These are phyloP conservation scores for Mycena galopus DNA, from an alignment of 768 basidiomycete genomes.

Conservation along the genomic window DNA sequence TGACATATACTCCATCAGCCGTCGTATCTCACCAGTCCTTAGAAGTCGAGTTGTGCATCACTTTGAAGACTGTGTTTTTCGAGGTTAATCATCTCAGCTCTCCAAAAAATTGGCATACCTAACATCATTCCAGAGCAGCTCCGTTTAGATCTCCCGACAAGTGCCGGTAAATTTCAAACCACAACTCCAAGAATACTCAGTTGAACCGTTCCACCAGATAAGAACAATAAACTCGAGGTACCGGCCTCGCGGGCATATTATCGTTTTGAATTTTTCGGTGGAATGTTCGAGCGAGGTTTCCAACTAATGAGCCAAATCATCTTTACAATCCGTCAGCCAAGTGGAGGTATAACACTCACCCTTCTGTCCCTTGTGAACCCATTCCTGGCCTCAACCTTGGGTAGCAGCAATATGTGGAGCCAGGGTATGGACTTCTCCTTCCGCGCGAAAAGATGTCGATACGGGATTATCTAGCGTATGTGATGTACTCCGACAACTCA, in stretches of 20 bases:
- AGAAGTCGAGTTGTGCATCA: slow-evolving; percentile 2
- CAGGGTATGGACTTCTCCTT: background rate
- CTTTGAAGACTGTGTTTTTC: slow-evolving; percentile 17
- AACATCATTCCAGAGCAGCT: background rate
- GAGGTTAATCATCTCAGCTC: background rate
- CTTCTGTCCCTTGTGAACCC: slow-evolving; percentile 9
- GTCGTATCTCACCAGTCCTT: background rate
- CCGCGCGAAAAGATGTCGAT: background rate
- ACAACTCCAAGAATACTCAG: too few species aligned
- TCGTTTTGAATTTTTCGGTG: slow-evolving; percentile 1
- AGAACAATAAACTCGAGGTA: background rate
- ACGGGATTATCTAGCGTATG: background rate
- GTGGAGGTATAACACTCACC: slow-evolving; percentile 14
- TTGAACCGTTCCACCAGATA: slow-evolving; percentile 1
- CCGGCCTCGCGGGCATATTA: background rate
- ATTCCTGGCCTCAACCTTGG: background rate
- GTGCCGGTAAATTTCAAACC: background rate
- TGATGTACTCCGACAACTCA: slow-evolving; percentile 1
- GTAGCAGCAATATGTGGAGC: background rate
- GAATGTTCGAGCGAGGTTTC: background rate
- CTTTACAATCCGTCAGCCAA: slow-evolving; percentile 15
- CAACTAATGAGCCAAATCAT: background rate
- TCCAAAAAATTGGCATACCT: background rate
- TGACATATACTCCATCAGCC: background rate
- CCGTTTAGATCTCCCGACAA: slow-evolving; percentile 19